A percentile compares a stretch with the other conserved stretches of the same genome.
phyloP scores from a whole-genome alignment of 2,329 filamentous ascomycete species.

The Trichoderma atrobrunneum region DNA sequence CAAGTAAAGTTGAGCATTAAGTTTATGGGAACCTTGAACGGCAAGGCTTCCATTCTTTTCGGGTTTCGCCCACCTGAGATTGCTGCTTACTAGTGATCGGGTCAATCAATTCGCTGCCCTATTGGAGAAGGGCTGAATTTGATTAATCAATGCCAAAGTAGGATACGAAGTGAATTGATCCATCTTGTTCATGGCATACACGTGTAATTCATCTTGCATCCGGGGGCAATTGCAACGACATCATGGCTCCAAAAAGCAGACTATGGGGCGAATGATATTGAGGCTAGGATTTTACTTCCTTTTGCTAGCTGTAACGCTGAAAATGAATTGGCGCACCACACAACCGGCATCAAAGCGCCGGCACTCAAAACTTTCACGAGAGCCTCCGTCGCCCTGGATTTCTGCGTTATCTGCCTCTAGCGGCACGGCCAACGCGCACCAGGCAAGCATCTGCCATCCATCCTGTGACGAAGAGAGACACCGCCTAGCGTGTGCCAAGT shows the following conservation, averaged over 20 bases:
- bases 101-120: neutral
- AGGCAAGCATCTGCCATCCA: neutral
- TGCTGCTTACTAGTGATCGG: neutral
- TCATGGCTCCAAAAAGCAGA: neutral
- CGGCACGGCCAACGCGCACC: neutral
- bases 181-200: neutral
- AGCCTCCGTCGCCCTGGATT: neutral
- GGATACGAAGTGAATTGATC: neutral
- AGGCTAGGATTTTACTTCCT: neutral
- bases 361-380: neutral
- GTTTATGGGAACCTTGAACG: constrained; percentile 6
- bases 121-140: neutral
- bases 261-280: neutral
- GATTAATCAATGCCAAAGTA: neutral
- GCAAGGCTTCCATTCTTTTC: neutral
- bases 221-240: neutral
- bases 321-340: neutral
- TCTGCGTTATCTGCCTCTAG: neutral
- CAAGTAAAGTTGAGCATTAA: constrained; percentile 15
- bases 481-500: neutral
- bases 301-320: neutral
- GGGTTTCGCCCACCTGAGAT: neutral
- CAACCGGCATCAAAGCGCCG: neutral
- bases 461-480: neutral
- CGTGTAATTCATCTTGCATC: neutral